These are phyloP conservation scores for Suhomyces wounanorum DNA, from an alignment of 1,139 yeast species.

Conservation along the genomic window DNA sequence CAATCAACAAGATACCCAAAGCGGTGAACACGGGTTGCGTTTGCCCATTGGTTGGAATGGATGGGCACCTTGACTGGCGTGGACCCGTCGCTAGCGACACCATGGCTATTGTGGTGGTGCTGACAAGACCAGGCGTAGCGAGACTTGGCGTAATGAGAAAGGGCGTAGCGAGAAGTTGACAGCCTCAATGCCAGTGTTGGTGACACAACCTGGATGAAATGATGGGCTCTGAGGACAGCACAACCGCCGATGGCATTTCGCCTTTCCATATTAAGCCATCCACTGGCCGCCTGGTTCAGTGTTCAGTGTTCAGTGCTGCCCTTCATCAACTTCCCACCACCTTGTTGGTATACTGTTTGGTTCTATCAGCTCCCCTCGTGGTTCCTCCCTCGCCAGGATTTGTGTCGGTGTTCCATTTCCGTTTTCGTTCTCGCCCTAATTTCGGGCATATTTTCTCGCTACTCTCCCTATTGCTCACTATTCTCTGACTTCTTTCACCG, in stretches of 20 bases:
- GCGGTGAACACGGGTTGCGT: neutral
- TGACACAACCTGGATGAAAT: neutral
- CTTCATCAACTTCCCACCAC: too few relatives aligned
- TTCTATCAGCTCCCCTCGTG: neutral
- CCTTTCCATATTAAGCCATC: too few relatives aligned
- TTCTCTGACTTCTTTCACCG: neutral
- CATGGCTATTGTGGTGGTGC: neutral
- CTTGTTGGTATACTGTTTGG: too few relatives aligned
- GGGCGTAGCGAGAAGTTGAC: neutral
- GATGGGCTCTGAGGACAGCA: too few relatives aligned
- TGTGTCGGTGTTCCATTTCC: neutral
- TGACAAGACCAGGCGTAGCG: neutral
- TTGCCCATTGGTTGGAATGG: neutral
- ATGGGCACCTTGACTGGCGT: neutral
- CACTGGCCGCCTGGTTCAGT: too few relatives aligned
- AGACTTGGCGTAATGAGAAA: neutral
- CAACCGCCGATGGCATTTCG: too few relatives aligned
- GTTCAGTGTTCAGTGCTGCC: too few relatives aligned
- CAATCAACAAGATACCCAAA: neutral
- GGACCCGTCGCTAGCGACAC: neutral
- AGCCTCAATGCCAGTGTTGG: neutral
- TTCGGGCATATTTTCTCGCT: neutral
- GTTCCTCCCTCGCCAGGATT: neutral
- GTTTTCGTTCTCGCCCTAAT: neutral
- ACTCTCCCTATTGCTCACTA: neutral